Evolutionary conservation across 1,284 basidiomycete genomes (phyloP).

Genomic region (Tausonia pullulans): DNA sequence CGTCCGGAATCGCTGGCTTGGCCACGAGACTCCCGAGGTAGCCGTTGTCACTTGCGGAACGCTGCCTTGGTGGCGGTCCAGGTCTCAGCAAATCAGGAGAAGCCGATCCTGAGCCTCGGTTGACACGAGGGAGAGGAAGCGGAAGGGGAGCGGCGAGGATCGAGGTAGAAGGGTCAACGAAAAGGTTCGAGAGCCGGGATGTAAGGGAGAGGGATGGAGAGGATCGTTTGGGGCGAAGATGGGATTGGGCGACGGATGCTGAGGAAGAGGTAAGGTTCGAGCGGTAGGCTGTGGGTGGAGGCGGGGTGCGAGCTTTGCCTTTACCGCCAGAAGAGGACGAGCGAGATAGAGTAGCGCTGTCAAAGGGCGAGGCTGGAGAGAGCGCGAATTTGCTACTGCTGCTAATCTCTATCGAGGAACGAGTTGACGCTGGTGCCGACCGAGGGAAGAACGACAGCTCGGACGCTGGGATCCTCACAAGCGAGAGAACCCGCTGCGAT

Average conservation of each 20-base stretch:
- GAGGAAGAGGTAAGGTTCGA: constrained; percentile 13
- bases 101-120: too few relatives aligned
- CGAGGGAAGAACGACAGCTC: constrained; percentile 34
- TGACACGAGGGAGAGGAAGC: too few relatives aligned
- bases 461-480: constrained; percentile 31
- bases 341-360: neutral
- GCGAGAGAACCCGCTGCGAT: constrained; percentile 24
- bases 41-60: too few relatives aligned
- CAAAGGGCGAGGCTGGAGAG: constrained; percentile 12
- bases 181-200: constrained; percentile 13
- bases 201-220: constrained; percentile 1
- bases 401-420: constrained; percentile 19
- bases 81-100: too few relatives aligned
- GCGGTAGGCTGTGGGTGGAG: constrained; percentile 18
- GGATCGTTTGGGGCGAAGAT: constrained; percentile 19
- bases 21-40: too few relatives aligned
- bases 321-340: neutral
- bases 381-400: too few relatives aligned
- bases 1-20: too few relatives aligned
- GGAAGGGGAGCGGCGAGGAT: too few relatives aligned
- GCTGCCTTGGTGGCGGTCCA: too few relatives aligned
- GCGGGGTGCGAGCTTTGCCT: constrained; percentile 22
- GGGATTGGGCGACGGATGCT: neutral
- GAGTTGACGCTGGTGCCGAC: constrained; percentile 16
- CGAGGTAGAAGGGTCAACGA: neutral